Conservation (phyloP, 257 asterid species). For the Solanum habrochaites region DNA sequence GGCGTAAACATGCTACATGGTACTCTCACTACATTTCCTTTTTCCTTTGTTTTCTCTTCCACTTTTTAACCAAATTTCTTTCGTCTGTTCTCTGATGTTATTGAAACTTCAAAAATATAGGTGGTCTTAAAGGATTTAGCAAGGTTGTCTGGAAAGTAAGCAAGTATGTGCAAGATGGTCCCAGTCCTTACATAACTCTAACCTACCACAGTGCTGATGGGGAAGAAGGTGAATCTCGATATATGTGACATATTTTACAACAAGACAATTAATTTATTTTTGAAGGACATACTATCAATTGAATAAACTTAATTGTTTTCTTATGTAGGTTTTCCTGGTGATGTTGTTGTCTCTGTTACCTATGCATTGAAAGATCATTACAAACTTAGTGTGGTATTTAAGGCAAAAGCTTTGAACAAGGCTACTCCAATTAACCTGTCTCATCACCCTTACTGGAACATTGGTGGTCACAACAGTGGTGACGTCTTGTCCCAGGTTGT, state of each 20-base stretch:
- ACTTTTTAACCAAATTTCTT: background rate
- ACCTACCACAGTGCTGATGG: conserved; percentile 60
- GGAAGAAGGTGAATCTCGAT: conserved; percentile 41
- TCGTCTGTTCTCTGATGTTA: background rate
- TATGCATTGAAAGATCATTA: background rate
- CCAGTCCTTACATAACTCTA: conserved; percentile 42
- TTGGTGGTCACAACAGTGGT: conserved; percentile 16
- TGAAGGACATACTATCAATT: background rate
- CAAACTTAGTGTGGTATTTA: background rate
- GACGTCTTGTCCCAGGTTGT: conserved; percentile 5
- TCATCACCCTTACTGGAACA: conserved; percentile 15
- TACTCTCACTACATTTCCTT: background rate
- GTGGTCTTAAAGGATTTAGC: conserved; percentile 71
- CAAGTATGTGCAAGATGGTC: conserved; percentile 21
- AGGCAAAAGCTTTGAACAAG: conserved; percentile 12
- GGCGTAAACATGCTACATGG: conserved; percentile 18
- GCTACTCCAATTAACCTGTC: conserved; percentile 23
- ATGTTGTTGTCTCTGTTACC: conserved; percentile 2
- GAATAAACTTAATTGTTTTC: background rate
- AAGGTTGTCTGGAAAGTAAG: conserved; percentile 56
- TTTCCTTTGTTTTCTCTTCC: background rate
- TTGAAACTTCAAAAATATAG: conserved; percentile 11
- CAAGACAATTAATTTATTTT: background rate
- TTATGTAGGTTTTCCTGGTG: conserved; percentile 14
- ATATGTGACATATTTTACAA: background rate